These are phyloP conservation scores for Rhodotorula toruloides DNA, from an alignment of 768 basidiomycete genomes.

Conservation along the genomic window DNA sequence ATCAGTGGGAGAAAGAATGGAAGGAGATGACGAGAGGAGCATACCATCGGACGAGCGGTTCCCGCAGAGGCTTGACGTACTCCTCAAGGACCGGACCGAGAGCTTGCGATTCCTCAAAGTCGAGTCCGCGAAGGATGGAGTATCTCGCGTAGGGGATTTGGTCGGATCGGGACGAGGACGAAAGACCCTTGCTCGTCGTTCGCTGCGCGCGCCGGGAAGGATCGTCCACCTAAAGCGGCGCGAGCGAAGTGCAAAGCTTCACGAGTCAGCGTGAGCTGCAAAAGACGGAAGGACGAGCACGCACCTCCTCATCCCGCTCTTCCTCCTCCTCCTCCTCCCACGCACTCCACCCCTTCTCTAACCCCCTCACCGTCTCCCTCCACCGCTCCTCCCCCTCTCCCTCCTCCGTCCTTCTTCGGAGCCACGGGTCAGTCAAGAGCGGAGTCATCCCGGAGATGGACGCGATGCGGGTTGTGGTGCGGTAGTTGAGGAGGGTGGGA, in stretches of 20 bases:
- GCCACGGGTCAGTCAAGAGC: background rate
- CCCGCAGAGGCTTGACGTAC: background rate
- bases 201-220: background rate
- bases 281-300: too few species aligned
- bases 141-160: slow-evolving; percentile 26
- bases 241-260: too few species aligned
- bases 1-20: background rate
- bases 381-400: background rate
- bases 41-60: slow-evolving; percentile 29
- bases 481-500: slow-evolving; percentile 32
- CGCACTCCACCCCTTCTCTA: background rate
- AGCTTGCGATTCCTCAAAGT: slow-evolving; percentile 23
- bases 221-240: too few species aligned
- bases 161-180: background rate
- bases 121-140: slow-evolving; percentile 20
- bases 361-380: background rate
- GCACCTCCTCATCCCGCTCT: background rate
- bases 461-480: slow-evolving; percentile 28
- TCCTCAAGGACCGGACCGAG: slow-evolving; percentile 28
- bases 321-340: background rate
- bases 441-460: background rate
- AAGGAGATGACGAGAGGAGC: background rate
- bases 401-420: background rate
- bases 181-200: too few species aligned
- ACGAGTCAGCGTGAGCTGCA: too few species aligned